Percentiles rank a stretch among this genome's conserved stretches.
Conservation (phyloP, 108 stramenopile species). For the Skeletonema marinoi region DNA sequence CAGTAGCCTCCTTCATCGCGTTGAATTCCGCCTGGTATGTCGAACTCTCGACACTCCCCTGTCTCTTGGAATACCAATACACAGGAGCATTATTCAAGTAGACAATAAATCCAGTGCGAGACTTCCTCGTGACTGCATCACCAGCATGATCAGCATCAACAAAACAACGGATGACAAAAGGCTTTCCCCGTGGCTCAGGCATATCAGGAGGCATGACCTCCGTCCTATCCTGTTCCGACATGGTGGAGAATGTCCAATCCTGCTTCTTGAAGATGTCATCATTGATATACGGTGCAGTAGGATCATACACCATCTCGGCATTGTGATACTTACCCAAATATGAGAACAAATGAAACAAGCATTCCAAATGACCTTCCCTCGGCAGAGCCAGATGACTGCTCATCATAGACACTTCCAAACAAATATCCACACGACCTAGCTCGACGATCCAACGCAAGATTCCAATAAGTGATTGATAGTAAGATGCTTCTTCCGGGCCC, state of each 20-base stretch:
- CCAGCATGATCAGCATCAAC: no score
- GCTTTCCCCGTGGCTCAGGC: no score
- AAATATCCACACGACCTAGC: constrained; percentile 40
- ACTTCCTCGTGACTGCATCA: no score
- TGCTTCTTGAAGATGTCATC: neutral
- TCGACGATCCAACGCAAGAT: constrained; percentile 50
- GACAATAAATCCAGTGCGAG: no score
- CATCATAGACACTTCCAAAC: no score
- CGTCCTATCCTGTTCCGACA: neutral
- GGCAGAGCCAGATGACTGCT: no score
- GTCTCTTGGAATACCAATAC: no score
- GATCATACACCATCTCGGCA: constrained; percentile 52
- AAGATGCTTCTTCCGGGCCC: neutral
- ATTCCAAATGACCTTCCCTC: constrained; percentile 51
- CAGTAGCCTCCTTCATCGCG: no score
- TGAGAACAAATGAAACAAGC: constrained; percentile 52
- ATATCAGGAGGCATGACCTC: constrained; percentile 14
- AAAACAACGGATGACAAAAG: no score
- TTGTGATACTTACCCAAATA: constrained; percentile 52
- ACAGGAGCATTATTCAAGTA: no score
- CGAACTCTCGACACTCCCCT: no score
- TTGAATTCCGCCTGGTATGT: no score
- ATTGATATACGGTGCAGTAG: neutral
- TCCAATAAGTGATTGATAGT: constrained; percentile 40
- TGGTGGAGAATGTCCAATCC: constrained; percentile 5